Base-by-base conservation (phyloP, 2,329 filamentous ascomycete species). In the Bisporella sp. region DNA sequence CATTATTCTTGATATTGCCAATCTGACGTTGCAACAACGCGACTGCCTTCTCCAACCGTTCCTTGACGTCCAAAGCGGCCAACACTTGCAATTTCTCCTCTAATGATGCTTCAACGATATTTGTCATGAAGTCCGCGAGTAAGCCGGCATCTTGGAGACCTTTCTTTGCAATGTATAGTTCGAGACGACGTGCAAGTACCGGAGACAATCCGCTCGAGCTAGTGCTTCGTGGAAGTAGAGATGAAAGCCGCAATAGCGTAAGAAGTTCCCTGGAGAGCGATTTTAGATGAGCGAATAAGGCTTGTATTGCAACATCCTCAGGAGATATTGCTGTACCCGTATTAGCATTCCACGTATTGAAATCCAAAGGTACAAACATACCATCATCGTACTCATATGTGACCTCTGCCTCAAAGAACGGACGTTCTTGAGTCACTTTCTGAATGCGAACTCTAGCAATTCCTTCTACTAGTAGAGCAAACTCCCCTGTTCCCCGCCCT, bases 81-180 rank as follows among this genome's bases (percentile, higher is more conserved):
- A 99, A 74, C 12, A 99, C 81, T 50, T 87, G 82, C 48, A 99
- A 76, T 68, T 95, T 96, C 65, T 99, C 93, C 66, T 96, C 89
- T 56, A 95, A 87, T 7, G 82, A 86, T 46, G 87, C 84, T 56
- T 96, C 89, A 3, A 95, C 81, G 29, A 97, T 79, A 64, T 96
- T 95, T 39, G 89, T 85, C 89, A 99, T 96, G 66, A 97, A 97
- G 66, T 99, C 93, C 5, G 93, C 92, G 7, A 99, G 76, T 6
- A 82, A 73, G 2, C 92, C 92, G 1, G 91, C 91, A 59, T 97
- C 90, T 41, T 81, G 75, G 46, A 93, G 67, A 52, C 89, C 84
- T 65, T 93, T 95, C 66, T 85, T 83, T 32, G 83, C 78, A 56
- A 99, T 96, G 68, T 89, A 93, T 48, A 91, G 71, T 63, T 97